These are phyloP conservation scores for Paraglomus occultum DNA, from an alignment of 192 early-diverging fungal genomes.

Conservation along the genomic window DNA sequence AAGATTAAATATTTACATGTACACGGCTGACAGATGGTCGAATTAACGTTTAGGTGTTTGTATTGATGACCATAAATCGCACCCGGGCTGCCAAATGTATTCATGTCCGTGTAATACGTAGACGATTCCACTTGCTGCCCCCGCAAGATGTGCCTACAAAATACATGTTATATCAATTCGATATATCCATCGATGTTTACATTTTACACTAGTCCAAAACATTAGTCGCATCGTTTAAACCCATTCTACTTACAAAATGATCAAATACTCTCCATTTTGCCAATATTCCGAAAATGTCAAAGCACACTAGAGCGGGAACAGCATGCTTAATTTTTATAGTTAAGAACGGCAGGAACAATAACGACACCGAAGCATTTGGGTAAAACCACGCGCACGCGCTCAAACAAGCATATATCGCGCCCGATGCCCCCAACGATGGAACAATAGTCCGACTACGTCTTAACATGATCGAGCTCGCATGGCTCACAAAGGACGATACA, in stretches of 20 bases:
- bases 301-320: constrained; percentile 64
- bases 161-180: not conserved
- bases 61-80: too few relatives aligned
- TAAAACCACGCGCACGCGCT: constrained; percentile 55
- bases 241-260: constrained; percentile 62
- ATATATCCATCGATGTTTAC: not conserved
- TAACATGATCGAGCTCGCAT: constrained; percentile 49
- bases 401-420: constrained; percentile 74
- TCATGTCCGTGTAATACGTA: constrained; percentile 56
- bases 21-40: too few relatives aligned
- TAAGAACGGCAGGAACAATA: constrained; percentile 62
- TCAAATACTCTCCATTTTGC: constrained; percentile 72
- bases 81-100: constrained; percentile 40
- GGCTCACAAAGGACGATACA: constrained; percentile 64
- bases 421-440: constrained; percentile 79
- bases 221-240: not conserved
- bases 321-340: constrained; percentile 56
- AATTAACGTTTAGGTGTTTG: too few relatives aligned
- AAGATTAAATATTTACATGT: too few relatives aligned
- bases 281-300: constrained; percentile 73
- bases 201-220: not conserved
- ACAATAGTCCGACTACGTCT: constrained; percentile 45
- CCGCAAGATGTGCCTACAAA: constrained; percentile 62
- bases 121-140: constrained; percentile 57
- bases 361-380: constrained; percentile 54